A percentile compares a stretch with the other conserved stretches of the same genome.
Evolutionary conservation across 2,329 filamentous ascomycete species (phyloP).

Genomic region (Aaosphaeria arxii): DNA sequence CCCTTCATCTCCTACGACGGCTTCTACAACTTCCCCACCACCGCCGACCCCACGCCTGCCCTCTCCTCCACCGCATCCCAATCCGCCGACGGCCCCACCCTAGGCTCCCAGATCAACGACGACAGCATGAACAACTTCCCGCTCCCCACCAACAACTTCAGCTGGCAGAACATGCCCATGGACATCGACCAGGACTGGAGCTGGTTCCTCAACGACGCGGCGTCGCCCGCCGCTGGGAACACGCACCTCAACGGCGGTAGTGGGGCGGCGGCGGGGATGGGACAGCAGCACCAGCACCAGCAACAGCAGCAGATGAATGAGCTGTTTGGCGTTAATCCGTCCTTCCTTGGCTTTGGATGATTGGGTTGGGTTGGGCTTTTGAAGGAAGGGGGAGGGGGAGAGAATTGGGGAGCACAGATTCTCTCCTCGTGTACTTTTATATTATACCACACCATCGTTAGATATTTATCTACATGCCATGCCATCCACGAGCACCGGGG

Average conservation of each 20-base stretch:
- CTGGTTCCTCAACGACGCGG: constrained; percentile 36
- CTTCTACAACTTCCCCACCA: constrained; percentile 29
- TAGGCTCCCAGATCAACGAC: constrained; percentile 24
- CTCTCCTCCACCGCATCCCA: neutral
- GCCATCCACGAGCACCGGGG: no score
- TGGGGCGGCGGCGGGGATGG: constrained; percentile 3
- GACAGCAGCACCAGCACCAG: constrained; percentile 5
- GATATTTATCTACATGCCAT: no score
- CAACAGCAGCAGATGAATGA: no score
- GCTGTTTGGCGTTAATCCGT: no score
- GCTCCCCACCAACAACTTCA: constrained; percentile 34
- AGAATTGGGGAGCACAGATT: neutral
- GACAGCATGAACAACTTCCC: constrained; percentile 29
- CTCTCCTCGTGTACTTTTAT: no score
- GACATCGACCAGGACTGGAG: constrained; percentile 42
- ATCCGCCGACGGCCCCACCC: neutral
- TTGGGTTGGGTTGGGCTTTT: constrained; percentile 6
- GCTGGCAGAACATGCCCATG: constrained; percentile 40
- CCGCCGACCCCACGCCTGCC: constrained; percentile 1
- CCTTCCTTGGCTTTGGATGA: neutral
- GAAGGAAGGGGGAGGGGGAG: neutral
- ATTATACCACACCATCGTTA: no score
- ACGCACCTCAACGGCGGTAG: neutral
- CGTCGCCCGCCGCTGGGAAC: constrained; percentile 6
- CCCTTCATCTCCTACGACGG: constrained; percentile 39